Evolutionary conservation across 2,329 filamentous ascomycete genomes (phyloP).

Genomic region (Aureobasidium sp.): DNA sequence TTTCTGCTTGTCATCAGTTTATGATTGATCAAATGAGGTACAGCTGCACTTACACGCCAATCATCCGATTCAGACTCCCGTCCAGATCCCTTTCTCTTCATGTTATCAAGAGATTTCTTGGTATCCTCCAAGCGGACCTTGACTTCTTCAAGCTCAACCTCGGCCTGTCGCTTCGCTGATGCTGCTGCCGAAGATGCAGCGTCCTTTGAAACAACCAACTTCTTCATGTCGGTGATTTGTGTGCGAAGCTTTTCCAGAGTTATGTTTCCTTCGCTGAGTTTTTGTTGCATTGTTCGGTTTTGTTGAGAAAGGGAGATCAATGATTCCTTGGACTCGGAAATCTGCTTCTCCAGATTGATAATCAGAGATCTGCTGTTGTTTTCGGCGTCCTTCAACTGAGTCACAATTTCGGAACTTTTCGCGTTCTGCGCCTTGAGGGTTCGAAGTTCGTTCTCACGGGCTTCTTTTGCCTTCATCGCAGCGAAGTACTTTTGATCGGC

Average conservation of each 20-base stretch:
- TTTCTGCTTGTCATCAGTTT: conserved; percentile 38
- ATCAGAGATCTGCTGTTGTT: conserved; percentile 64
- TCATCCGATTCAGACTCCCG: conserved; percentile 66
- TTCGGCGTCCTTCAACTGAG: conserved; percentile 86
- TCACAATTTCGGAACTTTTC: conserved; percentile 88
- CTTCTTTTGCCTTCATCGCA: conserved; percentile 87
- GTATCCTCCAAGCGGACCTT: conserved; percentile 68
- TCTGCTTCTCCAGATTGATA: conserved; percentile 82
- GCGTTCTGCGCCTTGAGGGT: conserved; percentile 71
- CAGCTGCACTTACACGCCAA: conserved; percentile 60
- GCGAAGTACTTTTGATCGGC: conserved; percentile 98
- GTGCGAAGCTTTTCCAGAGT: conserved; percentile 62
- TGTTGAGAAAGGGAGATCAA: conserved; percentile 63
- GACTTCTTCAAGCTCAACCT: conserved; percentile 68
- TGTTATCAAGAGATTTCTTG: conserved; percentile 74
- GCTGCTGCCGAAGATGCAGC: conserved; percentile 56
- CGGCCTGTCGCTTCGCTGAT: conserved; percentile 49
- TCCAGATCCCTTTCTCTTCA: conserved; percentile 73
- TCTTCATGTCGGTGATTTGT: conserved; percentile 69
- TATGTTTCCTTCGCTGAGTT: conserved; percentile 60
- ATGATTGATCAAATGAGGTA: background rate
- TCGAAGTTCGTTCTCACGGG: conserved; percentile 69
- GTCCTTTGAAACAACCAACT: conserved; percentile 68
- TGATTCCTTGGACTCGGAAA: conserved; percentile 71
- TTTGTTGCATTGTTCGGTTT: conserved; percentile 65